phyloP scores from a whole-genome alignment of 495 filamentous ascomycete genomes.

The Baudoinia panamericana region DNA sequence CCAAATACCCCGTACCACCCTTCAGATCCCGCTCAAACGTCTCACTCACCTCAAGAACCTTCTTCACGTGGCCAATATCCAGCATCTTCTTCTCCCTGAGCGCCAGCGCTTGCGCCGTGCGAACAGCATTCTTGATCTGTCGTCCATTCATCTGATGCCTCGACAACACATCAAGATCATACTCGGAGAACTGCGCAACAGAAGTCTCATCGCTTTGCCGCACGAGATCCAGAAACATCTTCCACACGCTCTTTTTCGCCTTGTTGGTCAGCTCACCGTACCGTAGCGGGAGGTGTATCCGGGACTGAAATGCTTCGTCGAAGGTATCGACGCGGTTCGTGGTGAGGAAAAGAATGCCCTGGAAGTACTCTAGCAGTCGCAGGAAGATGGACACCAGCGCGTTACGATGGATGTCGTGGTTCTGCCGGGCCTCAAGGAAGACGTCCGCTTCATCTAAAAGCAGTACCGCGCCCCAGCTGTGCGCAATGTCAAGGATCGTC shows the following conservation, averaged over 20 bases:
- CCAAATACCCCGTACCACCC: conserved; percentile 48
- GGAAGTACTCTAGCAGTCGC: conserved; percentile 51
- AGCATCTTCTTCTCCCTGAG: conserved; percentile 59
- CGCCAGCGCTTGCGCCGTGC: conserved; percentile 74
- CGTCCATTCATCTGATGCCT: conserved; percentile 72
- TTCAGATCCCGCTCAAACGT: conserved; percentile 69
- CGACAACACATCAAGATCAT: conserved; percentile 54
- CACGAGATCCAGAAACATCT: conserved; percentile 65
- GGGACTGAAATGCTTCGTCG: conserved; percentile 53
- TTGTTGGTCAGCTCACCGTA: conserved; percentile 65
- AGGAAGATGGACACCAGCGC: conserved; percentile 35
- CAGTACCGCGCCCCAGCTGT: conserved; percentile 63
- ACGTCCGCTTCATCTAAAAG: conserved; percentile 37
- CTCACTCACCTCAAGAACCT: conserved; percentile 68
- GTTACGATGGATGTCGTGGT: conserved; percentile 35
- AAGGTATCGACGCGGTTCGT: conserved; percentile 69
- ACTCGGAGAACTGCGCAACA: conserved; percentile 49
- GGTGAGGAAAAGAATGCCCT: conserved; percentile 67
- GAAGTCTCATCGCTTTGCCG: conserved; percentile 46
- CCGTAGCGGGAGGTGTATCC: conserved; percentile 61
- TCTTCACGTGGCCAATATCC: conserved; percentile 68
- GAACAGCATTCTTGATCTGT: conserved; percentile 89
- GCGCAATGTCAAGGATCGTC: conserved; percentile 75
- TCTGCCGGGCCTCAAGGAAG: conserved; percentile 33
- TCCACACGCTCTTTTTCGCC: conserved; percentile 76